Base-by-base conservation (phyloP, 2,329 filamentous ascomycete species). In the Sclerotinia sclerotiorum region DNA sequence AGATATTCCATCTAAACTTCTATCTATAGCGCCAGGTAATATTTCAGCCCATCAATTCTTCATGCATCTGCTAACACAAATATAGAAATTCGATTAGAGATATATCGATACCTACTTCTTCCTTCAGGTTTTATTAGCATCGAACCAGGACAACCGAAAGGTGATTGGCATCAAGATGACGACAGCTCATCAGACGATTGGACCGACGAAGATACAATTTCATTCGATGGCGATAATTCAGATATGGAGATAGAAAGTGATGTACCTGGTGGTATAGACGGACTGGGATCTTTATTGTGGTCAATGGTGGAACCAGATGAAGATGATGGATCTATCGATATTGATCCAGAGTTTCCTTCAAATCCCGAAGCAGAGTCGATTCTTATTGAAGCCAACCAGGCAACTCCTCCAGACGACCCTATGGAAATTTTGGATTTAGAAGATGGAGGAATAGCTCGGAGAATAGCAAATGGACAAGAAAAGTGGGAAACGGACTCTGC, bases 41-140 rank as follows among this genome's bases (percentile, higher is more conserved):
- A 5, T 51, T 8, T 51, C 21, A 3, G 0, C n/a, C 19, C 27
- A 11, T 35, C 27, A 15, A 27, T 8, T 8, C 11, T 3, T 21
- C 15, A 27, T 21, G 2, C 15, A 4, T 27, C 27, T 35, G 51
- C 3, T 63, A 63, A 63, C 4, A 2, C 7, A 27, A 21, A 27
- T 46, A 46, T n/a, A 68, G 66, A 68, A 51, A 56, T 65, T 17
- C 58, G 66, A 32, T 29, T 64, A 15, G 49, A 68, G 58, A 68
- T 68, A 27, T 68, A 68, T 56, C 58, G 66, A 46, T 68, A 68
- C 17, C 60, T 68, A 15, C 60, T 68, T 56, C 39, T 68, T n/a
- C 60, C 66, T 11, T 27, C 44, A 7, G 4, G 24, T 11, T 48
- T 48, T n/a, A 10, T 68, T 19, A 49, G 32, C 21, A 48, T 68